Evolutionary conservation across 768 basidiomycete genomes (phyloP), one percentile per base, ranked within the genome.

Genomic region (Calocybe cyanea): DNA sequence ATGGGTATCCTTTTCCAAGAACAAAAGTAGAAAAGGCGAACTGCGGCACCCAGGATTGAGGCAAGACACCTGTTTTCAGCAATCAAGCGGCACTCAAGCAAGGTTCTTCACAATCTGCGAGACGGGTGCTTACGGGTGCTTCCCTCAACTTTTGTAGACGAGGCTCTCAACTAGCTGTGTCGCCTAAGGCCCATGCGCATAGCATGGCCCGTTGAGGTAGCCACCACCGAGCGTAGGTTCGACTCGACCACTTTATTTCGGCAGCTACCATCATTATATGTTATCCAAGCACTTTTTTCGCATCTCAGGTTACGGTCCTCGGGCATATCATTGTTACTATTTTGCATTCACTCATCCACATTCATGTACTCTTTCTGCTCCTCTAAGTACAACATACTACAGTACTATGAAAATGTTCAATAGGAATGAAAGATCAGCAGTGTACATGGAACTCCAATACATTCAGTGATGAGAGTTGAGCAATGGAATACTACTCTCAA

Each of bases 401-500:
- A 35, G 7, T 35, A 14, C 13, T 6, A 6, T n/a, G n/a, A 35
- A 18, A 35, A 14, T 6, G 34, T 35, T 7, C 14, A 7, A 6
- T n/a, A 35, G n/a, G 7, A n/a, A n/a, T n/a, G n/a, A 14, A 35
- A 37, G 15, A 11, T 41, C 39, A 9, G 20, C 11, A 43, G n/a
- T 32, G 23, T n/a, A n/a, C n/a, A n/a, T n/a, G n/a, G n/a, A n/a
- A n/a, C n/a, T 4, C 31, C 7, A 8, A 7, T 9, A 24, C 13
- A 11, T 7, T 20, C 4, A 30, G 9, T 17, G 30, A 15, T 28
- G 39, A 18, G 21, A 10, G 25, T 28, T 36, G 33, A 62, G 48
- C n/a, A 62, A 47, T 13, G 60, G 60, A 9, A 56, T 39, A 8
- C 39, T 49, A 24, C 51, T 60, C 40, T 58, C 58, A 19, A 50